These are phyloP conservation scores for Kodamaea sagamina DNA, from an alignment of 805 yeast species.

Conservation along the genomic window DNA sequence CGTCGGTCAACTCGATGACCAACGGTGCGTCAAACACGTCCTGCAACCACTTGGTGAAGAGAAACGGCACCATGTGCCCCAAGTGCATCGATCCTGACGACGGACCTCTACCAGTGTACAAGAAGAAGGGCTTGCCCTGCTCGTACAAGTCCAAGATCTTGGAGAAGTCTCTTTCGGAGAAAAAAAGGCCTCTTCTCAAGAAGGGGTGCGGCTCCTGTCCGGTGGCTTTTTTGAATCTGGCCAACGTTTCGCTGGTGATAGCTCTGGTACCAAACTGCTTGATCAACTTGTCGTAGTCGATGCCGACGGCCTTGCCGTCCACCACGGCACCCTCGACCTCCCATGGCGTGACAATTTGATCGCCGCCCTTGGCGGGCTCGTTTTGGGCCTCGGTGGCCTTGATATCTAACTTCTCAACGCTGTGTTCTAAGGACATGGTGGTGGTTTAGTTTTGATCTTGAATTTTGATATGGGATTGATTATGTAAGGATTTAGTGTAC, in stretches of 20 bases:
- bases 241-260: constrained; percentile 69
- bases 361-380: constrained; percentile 22
- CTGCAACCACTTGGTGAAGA: constrained; percentile 96
- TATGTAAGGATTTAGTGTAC: no score
- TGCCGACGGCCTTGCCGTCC: constrained; percentile 86
- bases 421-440: constrained; percentile 11
- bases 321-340: constrained; percentile 98
- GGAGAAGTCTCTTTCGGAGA: constrained; percentile 82
- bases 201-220: constrained; percentile 92
- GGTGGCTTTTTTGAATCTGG: constrained; percentile 75
- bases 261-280: constrained; percentile 82
- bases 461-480: no score
- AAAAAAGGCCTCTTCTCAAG: constrained; percentile 87
- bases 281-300: constrained; percentile 88
- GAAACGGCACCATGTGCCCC: constrained; percentile 95
- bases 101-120: constrained; percentile 98
- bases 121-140: constrained; percentile 90
- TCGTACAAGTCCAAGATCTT: constrained; percentile 86
- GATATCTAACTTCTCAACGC: constrained; percentile 13
- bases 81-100: constrained; percentile 91
- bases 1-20: constrained; percentile 93
- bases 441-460: no score
- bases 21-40: constrained; percentile 96
- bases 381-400: not conserved
- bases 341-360: constrained; percentile 79